Conservation (phyloP, 257 asterid species). For the Nicotiana tomentosiformis region DNA sequence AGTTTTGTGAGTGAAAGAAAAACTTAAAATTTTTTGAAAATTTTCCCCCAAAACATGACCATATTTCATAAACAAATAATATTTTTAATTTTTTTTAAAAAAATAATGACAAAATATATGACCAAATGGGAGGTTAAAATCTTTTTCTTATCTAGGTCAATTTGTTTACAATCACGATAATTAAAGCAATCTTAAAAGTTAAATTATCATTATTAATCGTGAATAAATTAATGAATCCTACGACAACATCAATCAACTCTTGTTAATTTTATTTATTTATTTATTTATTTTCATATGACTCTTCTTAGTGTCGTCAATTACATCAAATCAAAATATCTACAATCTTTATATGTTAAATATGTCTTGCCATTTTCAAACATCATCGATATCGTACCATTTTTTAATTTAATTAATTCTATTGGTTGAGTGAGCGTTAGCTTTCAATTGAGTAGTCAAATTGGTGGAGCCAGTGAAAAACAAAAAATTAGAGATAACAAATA, state of each 20-base stretch:
- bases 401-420: not conserved
- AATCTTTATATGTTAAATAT: not conserved
- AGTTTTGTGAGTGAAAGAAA: too few relatives aligned
- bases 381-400: too few relatives aligned
- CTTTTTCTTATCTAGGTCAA: not conserved
- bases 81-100: too few relatives aligned
- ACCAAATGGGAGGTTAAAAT: not conserved
- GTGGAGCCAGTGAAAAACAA: not conserved
- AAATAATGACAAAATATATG: too few relatives aligned
- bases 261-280: too few relatives aligned
- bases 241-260: not conserved
- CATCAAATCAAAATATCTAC: not conserved
- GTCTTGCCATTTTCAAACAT: not conserved
- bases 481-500: not conserved
- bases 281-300: not conserved
- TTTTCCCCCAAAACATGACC: too few relatives aligned
- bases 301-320: not conserved
- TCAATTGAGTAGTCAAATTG: too few relatives aligned
- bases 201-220: not conserved
- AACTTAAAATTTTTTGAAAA: too few relatives aligned
- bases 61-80: too few relatives aligned
- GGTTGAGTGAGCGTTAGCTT: not conserved
- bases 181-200: not conserved
- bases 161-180: not conserved
- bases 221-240: not conserved